Base-by-base conservation (phyloP, 495 filamentous ascomycete genomes). In the Xylaria cubensis region DNA sequence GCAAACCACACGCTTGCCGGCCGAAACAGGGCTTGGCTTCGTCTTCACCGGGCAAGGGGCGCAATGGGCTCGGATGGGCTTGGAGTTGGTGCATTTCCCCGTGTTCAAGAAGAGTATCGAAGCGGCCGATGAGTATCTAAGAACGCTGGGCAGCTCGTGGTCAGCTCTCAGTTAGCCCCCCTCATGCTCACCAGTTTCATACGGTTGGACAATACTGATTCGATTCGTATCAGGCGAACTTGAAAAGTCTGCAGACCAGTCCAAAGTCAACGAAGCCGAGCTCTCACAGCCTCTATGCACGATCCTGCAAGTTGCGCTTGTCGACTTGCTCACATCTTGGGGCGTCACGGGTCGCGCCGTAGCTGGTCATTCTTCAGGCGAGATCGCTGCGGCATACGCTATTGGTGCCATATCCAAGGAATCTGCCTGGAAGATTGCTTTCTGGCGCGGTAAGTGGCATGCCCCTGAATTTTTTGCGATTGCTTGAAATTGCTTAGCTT, bases 301-400 rank as follows among this genome's bases (percentile, higher is more conserved):
- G 0, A 80, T 79, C n/a, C 41, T 86, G 10, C 84, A 87, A 65
- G 71, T 86, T 8, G 82, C 82, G 0, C 50, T 90, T 10, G 81
- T 89, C 0, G 80, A 83, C 8, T 72, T 90, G 0, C 76, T 90
- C 1, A 50, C 63, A 4, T 78, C 75, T 7, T 87, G 82, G 82
- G 80, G 80, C 36, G 78, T 90, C 8, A 51, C 61, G 1, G 84
- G 85, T 0, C 64, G 64, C 10, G 76, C 77, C 8, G 79, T 78
- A 1, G 74, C 76, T 10, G 82, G 83, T 5, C 83, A 85, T 48
- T 82, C 81, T 2, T 79, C 76, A 4, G 82, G 83, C 2, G 82
- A 85, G 42, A 80, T 84, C n/a, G 83, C 79, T 1, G 83, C 82
- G 0, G 81, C 82, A 0, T 80, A 81, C 70, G 75, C 80, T 8